Conservation (phyloP, 2,329 filamentous ascomycete species). For the Penicillium hesseltinei region DNA sequence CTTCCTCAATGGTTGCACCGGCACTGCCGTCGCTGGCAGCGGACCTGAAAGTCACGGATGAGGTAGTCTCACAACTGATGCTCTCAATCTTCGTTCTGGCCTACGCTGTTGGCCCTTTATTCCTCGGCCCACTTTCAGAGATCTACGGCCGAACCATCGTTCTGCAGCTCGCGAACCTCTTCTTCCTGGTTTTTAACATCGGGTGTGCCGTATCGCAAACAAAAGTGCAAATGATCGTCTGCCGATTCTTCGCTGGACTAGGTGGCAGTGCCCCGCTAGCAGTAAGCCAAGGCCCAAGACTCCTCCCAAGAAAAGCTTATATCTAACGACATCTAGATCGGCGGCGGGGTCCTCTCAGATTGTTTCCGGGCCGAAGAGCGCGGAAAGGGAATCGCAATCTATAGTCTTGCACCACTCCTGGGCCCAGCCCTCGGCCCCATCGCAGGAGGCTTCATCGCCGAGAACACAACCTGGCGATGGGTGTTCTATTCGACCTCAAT, state of each 20-base stretch:
- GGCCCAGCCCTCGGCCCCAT: constrained; percentile 67
- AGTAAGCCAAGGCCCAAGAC: constrained; percentile 31
- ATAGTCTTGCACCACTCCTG: constrained; percentile 62
- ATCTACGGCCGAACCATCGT: constrained; percentile 56
- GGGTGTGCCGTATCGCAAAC: constrained; percentile 57
- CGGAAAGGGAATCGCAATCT: constrained; percentile 62
- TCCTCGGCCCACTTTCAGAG: constrained; percentile 55
- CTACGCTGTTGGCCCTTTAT: constrained; percentile 53
- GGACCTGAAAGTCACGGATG: constrained; percentile 53
- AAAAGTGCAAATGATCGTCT: constrained; percentile 55
- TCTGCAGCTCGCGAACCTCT: constrained; percentile 55
- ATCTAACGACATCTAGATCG: constrained; percentile 34
- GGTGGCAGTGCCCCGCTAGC: constrained; percentile 58
- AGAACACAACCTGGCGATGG: constrained; percentile 69
- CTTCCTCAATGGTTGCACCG: constrained; percentile 59
- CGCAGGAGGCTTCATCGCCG: constrained; percentile 62
- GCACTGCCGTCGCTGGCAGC: constrained; percentile 52
- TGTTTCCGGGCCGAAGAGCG: constrained; percentile 61
- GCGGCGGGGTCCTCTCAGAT: constrained; percentile 55
- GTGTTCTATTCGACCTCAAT: constrained; percentile 68
- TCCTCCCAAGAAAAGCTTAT: not conserved
- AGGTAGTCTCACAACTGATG: constrained; percentile 47
- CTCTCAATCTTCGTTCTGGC: constrained; percentile 58
- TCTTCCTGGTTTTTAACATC: constrained; percentile 59
- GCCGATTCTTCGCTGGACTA: constrained; percentile 58